Percentiles rank a stretch among this genome's conserved stretches.
phyloP scores from a whole-genome alignment of 2,329 filamentous ascomycete species.

The Neocatenulostroma microsporum region DNA sequence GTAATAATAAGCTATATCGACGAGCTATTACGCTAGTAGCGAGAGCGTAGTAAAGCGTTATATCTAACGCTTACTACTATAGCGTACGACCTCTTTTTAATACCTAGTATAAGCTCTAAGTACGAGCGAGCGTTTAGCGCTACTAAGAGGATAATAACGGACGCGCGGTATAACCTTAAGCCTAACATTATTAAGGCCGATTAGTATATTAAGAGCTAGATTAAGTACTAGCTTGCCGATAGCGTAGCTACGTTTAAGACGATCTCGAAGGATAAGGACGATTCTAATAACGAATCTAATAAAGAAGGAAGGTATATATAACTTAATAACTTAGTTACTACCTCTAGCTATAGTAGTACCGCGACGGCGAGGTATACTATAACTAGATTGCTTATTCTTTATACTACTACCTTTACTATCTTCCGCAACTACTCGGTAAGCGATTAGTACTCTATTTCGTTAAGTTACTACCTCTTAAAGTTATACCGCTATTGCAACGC shows the following conservation, averaged over 20 bases:
- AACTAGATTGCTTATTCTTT: no score
- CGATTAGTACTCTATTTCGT: no score
- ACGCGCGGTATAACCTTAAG: background rate
- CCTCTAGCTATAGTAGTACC: no score
- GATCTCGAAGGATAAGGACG: no score
- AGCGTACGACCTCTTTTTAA: background rate
- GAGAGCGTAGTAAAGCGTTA: background rate
- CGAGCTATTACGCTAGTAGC: background rate
- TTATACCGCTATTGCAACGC: no score
- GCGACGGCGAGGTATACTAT: no score
- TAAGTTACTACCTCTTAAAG: no score
- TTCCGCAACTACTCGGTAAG: no score
- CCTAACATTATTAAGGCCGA: background rate
- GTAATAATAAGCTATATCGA: constrained; percentile 1
- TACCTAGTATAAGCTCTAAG: constrained; percentile 2
- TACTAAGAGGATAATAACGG: background rate
- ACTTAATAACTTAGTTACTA: no score
- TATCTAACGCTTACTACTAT: background rate
- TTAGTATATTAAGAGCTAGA: constrained; percentile 1
- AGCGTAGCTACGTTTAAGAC: background rate
- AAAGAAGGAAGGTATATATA: no score
- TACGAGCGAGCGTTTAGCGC: background rate
- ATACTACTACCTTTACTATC: no score
- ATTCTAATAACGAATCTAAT: no score
- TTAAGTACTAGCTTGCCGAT: background rate